Evolutionary conservation across 495 filamentous ascomycete species (phyloP), one percentile per base, ranked within the genome.

Genomic region (Pseudoneurospora amorphoporcata): DNA sequence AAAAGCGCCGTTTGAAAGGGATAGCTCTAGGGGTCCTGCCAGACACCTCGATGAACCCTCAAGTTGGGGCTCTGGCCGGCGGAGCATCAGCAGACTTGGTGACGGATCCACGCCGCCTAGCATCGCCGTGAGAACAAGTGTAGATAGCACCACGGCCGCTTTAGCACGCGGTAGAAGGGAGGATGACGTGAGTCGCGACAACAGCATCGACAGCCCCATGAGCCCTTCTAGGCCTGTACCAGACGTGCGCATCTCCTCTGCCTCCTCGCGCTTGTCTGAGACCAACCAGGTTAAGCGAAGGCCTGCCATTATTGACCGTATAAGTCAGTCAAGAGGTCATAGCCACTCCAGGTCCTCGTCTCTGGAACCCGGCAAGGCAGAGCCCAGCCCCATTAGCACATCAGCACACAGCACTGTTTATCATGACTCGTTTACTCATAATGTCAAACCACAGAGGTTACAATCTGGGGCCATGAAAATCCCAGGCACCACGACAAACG

Each of bases 331-430:
- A 16, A 82, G 86, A 74, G 83, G 81, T 3, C 84, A 79, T 69
- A 81, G 79, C 29, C 82, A 84, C 14, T 91, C 90, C 1, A 82
- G 89, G 65, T 87, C 87, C n/a, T 91, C 90, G 7, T 92, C 90
- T 3, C 84, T 87, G 65, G 87, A 88, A 40, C 82, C 83, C 6
- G 86, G 86, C 29, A 85, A 83, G 17, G 84, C 84, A 14, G 85
- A 84, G 75, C 77, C 85, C 3, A 88, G 84, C 72, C 82, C 85
- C 68, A 81, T 88, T 71, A 86, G 76, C 70, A 88, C 85, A 4
- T 86, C 87, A 38, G 86, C 86, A 0, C 86, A 88, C 74, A 87
- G 86, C 65, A 87, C 79, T 37, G 79, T 88, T 12, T 81, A 84
- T 43, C 86, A 88, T 70, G 85, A 84, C 47, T 85, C 83, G 1